Conservation (phyloP, 257 asterid genomes). For the Fraxinus cuspidata region DNA sequence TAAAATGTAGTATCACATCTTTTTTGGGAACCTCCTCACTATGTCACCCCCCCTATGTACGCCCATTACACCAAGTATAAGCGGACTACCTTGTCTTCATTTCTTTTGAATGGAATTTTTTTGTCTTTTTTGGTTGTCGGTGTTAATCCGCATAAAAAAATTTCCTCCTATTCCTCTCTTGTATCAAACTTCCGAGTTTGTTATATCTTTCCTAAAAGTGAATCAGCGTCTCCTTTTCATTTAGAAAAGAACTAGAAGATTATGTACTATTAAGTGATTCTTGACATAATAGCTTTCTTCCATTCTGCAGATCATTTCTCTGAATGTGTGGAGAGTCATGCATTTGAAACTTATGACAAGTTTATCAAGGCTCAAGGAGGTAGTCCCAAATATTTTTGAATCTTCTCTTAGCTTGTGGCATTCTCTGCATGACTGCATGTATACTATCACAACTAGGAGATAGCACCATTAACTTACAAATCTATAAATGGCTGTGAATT, state of each 20-base stretch:
- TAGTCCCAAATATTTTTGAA: conserved; percentile 22
- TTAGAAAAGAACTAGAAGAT: neutral
- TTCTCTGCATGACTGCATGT: conserved; percentile 13
- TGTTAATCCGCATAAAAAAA: neutral
- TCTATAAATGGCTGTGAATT: neutral
- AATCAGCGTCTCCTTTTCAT: neutral
- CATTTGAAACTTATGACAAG: conserved; percentile 95
- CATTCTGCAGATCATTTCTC: conserved; percentile 84
- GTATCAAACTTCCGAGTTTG: conserved; percentile 1
- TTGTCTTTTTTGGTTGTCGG: conserved; percentile 10
- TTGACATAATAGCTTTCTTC: neutral
- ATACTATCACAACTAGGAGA: neutral
- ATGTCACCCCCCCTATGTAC: neutral
- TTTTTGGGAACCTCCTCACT: conserved; percentile 13
- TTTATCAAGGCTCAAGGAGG: conserved; percentile 81
- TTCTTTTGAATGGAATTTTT: neutral
- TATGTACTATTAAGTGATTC: neutral
- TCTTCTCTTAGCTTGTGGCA: neutral
- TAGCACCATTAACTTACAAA: conserved; percentile 3
- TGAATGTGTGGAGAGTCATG: conserved; percentile 94
- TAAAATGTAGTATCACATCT: neutral
- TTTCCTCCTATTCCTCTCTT: neutral
- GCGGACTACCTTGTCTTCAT: conserved; percentile 1
- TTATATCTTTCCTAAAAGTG: neutral
- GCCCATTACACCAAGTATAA: conserved; percentile 5